Conservation (phyloP, 192 early-diverging fungal genomes). For the Backusella luteola region DNA sequence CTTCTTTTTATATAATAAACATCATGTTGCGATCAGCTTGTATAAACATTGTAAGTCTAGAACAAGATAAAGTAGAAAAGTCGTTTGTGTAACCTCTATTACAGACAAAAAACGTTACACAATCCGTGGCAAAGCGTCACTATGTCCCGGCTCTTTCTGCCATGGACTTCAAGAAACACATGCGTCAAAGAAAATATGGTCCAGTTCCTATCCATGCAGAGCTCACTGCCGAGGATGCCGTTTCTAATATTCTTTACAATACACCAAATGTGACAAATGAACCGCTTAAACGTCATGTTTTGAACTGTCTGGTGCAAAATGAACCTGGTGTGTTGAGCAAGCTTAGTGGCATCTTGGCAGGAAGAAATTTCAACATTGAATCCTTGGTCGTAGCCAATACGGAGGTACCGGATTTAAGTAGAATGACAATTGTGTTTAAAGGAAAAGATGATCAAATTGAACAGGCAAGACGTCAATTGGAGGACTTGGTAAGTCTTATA, state of each 20-base stretch:
- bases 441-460: conserved; percentile 80
- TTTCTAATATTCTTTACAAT: conserved; percentile 96
- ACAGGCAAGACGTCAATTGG: conserved; percentile 90
- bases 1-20: neutral
- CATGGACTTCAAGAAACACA: conserved; percentile 19
- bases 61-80: neutral
- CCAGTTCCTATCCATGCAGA: conserved; percentile 34
- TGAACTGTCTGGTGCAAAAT: conserved; percentile 93
- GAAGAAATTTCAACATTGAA: conserved; percentile 96
- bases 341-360: conserved; percentile 86
- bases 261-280: conserved; percentile 55
- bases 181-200: conserved; percentile 15
- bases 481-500: conserved; percentile 73
- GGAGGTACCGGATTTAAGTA: conserved; percentile 84
- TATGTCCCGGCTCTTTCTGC: conserved; percentile 11
- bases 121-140: neutral
- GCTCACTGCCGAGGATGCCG: conserved; percentile 87
- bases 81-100: neutral
- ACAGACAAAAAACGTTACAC: neutral
- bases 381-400: conserved; percentile 94
- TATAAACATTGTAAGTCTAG: neutral
- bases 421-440: conserved; percentile 93
- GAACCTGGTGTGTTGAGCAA: conserved; percentile 81
- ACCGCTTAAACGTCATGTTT: conserved; percentile 78
- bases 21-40: neutral